Evolutionary conservation across 2,329 filamentous ascomycete species (phyloP).

Genomic region (Penicillium sp.): DNA sequence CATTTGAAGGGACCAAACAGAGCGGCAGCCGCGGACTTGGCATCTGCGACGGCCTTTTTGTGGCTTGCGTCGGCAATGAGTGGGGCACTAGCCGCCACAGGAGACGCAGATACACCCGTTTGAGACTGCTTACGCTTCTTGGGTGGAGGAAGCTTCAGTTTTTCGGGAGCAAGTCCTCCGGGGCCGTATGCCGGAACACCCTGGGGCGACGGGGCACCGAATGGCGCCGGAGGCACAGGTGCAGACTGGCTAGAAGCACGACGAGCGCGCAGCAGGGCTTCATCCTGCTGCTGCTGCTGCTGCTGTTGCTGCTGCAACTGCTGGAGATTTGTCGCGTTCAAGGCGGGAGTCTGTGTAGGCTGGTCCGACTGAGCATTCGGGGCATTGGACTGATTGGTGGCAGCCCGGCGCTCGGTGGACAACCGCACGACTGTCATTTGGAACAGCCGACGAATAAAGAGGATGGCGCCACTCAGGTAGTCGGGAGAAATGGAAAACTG

Average conservation of each 20-base stretch:
- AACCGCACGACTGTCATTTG: conserved; percentile 39
- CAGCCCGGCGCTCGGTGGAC: conserved; percentile 35
- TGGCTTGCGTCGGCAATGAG: conserved; percentile 33
- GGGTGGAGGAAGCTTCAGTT: conserved; percentile 58
- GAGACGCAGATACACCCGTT: conserved; percentile 30
- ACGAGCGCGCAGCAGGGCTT: conserved; percentile 42
- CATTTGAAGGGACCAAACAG: conserved; percentile 55
- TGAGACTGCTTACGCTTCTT: conserved; percentile 60
- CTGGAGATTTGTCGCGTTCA: conserved; percentile 51
- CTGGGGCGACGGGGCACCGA: conserved; percentile 56
- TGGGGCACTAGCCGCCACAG: conserved; percentile 25
- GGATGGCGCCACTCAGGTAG: conserved; percentile 38
- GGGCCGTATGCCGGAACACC: conserved; percentile 59
- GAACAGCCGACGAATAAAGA: conserved; percentile 46
- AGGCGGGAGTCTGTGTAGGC: conserved; percentile 31
- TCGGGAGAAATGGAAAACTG: conserved; percentile 47
- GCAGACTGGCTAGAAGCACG: conserved; percentile 42
- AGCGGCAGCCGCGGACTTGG: conserved; percentile 42
- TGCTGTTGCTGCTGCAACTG: conserved; percentile 38
- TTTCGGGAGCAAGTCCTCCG: conserved; percentile 56
- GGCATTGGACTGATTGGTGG: conserved; percentile 21
- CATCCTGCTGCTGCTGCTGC: conserved; percentile 41
- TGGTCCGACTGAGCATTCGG: conserved; percentile 25
- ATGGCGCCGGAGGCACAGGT: conserved; percentile 54
- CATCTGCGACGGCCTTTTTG: conserved; percentile 43